Conservation (phyloP, 2,329 filamentous ascomycete species). For the Lasiodiplodia sp. region DNA sequence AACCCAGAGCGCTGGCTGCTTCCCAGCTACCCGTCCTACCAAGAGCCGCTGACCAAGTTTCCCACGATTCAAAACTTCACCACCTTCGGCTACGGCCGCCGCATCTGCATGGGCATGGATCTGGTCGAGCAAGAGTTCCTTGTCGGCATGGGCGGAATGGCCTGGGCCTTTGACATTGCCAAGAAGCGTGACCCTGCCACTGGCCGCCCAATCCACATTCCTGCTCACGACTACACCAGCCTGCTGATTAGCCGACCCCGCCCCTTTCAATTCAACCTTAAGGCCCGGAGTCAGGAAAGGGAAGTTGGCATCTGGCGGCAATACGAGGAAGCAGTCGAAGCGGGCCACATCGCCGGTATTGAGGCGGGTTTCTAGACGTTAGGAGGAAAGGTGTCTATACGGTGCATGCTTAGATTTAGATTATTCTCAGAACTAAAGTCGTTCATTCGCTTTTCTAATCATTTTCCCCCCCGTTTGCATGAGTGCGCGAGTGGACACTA, state of each 20-base stretch:
- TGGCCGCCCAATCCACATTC: conserved; percentile 18
- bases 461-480: too few relatives aligned
- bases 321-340: not conserved
- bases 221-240: conserved; percentile 21
- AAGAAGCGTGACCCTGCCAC: conserved; percentile 22
- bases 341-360: too few relatives aligned
- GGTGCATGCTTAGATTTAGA: too few relatives aligned
- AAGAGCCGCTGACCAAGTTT: conserved; percentile 31
- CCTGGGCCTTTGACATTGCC: conserved; percentile 33
- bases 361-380: too few relatives aligned
- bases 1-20: conserved; percentile 60
- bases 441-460: too few relatives aligned
- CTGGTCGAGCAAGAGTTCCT: conserved; percentile 33
- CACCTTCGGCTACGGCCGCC: conserved; percentile 58
- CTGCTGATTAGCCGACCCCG: conserved; percentile 26
- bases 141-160: conserved; percentile 31
- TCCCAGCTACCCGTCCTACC: conserved; percentile 32
- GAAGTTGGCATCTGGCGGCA: not conserved
- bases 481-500: not conserved
- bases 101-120: conserved; percentile 48
- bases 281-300: not conserved
- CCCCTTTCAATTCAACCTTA: conserved; percentile 23
- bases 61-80: conserved; percentile 32
- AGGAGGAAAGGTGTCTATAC: too few relatives aligned
- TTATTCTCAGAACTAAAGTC: too few relatives aligned